Evolutionary conservation across 2,329 filamentous ascomycete species (phyloP), one percentile per base, ranked within the genome.

Genomic region (Penicillium sclerotigenum): DNA sequence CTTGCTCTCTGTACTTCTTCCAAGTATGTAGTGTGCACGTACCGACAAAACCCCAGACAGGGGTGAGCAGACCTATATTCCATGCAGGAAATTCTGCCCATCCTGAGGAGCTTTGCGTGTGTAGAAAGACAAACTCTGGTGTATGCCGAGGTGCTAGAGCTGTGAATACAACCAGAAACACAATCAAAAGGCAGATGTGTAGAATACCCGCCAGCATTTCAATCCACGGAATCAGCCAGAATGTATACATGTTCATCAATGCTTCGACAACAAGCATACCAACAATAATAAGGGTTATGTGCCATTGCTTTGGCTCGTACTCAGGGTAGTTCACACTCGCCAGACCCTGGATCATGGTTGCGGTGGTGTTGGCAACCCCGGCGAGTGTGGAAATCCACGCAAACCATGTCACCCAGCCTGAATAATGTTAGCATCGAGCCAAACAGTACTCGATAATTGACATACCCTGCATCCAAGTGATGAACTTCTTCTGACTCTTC

Each of bases 341-440:
- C 14, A 75, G 51, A 9, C 66, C 68, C 37, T 73, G 71, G 16
- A 75, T 67, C 59, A 74, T 69, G 26, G 71, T 70, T 1, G 70
- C 68, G 2, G 70, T 72, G 3, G 63, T 66, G 57, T 73, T 75
- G 18, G 70, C 66, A 16, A 69, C 66, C n/a, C 68, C 68, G 1
- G 71, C 68, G 3, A 73, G 65, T 9, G 69, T 61, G 2, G 70
- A 69, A 11, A 76, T 66, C 69, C 75, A 77, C 33, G 69, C 73
- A 43, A 75, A 71, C 73, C 74, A 77, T 1, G 75, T 77, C 8
- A 76, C 63, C 75, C 74, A 77, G 4, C 73, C 74, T 68, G 63
- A 14, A 3, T 24, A 10, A 7, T 26, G 37, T 52, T 41, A 36
- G 33, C 4, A 5, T n/a, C 20, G 4, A n/a, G 3, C 5, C 5